phyloP scores from a whole-genome alignment of 805 yeast species.

The Yueomyces sinensis region DNA sequence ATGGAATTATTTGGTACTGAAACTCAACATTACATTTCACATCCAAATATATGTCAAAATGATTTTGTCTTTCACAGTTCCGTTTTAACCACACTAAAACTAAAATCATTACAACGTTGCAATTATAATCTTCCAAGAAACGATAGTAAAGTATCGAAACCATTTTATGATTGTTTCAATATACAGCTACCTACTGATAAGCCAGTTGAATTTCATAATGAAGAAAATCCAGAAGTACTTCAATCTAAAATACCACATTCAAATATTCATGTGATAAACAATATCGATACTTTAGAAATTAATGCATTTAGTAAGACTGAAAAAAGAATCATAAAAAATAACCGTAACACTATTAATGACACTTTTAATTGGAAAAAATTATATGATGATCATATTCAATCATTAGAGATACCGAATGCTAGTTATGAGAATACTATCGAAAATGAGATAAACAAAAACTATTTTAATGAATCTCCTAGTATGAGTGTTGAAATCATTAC shows the following conservation, averaged over 20 bases:
- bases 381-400: conserved; percentile 17
- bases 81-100: conserved; percentile 38
- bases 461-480: conserved; percentile 18
- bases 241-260: conserved; percentile 5
- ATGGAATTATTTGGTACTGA: conserved; percentile 31
- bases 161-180: conserved; percentile 22
- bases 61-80: conserved; percentile 44
- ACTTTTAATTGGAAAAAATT: conserved; percentile 11
- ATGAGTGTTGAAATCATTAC: conserved; percentile 57
- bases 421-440: conserved; percentile 17
- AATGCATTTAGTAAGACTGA: conserved; percentile 14
- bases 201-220: neutral
- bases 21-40: conserved; percentile 59
- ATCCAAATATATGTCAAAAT: conserved; percentile 49
- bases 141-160: conserved; percentile 15
- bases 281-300: conserved; percentile 8
- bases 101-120: conserved; percentile 38
- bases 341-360: neutral
- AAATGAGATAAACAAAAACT: conserved; percentile 20
- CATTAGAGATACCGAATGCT: conserved; percentile 13
- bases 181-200: conserved; percentile 1
- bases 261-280: conserved; percentile 15
- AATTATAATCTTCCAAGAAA: conserved; percentile 29
- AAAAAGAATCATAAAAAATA: conserved; percentile 1
- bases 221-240: conserved; percentile 8